These are phyloP conservation scores for Choanephora cucurbitarum DNA, from an alignment of 371 early-diverging fungal species.

Conservation along the genomic window DNA sequence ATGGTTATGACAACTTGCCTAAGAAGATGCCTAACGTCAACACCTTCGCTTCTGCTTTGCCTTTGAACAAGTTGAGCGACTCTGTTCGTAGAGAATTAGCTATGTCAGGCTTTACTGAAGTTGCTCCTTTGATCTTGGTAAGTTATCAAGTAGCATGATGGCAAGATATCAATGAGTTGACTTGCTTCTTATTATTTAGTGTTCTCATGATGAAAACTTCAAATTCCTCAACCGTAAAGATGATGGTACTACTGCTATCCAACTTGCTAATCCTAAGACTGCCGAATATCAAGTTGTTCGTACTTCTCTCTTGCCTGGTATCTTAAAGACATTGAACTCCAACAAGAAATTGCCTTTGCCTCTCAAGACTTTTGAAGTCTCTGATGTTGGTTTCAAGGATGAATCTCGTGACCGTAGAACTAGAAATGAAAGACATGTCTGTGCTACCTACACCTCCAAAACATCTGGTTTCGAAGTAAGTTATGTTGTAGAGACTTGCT, in stretches of 20 bases:
- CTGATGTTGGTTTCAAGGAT: constrained; percentile 95
- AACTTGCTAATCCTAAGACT: constrained; percentile 96
- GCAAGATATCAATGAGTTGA: background rate
- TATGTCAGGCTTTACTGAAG: constrained; percentile 95
- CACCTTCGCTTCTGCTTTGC: constrained; percentile 90
- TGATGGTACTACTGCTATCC: constrained; percentile 80
- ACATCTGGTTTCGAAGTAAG: constrained; percentile 89
- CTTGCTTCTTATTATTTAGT: constrained; percentile 45
- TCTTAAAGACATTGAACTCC: constrained; percentile 93
- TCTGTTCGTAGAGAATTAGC: constrained; percentile 91
- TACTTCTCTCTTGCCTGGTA: constrained; percentile 92
- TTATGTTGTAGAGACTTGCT: background rate
- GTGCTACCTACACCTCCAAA: constrained; percentile 88
- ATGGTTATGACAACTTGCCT: constrained; percentile 96
- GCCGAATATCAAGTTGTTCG: constrained; percentile 96
- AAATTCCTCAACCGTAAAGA: constrained; percentile 80
- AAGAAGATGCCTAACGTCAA: constrained; percentile 78
- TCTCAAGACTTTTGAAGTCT: constrained; percentile 96
- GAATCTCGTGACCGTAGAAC: constrained; percentile 77
- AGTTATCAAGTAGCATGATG: constrained; percentile 15
- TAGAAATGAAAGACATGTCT: constrained; percentile 91
- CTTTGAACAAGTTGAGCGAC: constrained; percentile 95
- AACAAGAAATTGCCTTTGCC: constrained; percentile 96
- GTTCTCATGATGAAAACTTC: constrained; percentile 97
- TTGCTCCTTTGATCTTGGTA: constrained; percentile 92